These are phyloP conservation scores for Ustilago nuda DNA, from an alignment of 1,284 basidiomycete species.

Conservation along the genomic window DNA sequence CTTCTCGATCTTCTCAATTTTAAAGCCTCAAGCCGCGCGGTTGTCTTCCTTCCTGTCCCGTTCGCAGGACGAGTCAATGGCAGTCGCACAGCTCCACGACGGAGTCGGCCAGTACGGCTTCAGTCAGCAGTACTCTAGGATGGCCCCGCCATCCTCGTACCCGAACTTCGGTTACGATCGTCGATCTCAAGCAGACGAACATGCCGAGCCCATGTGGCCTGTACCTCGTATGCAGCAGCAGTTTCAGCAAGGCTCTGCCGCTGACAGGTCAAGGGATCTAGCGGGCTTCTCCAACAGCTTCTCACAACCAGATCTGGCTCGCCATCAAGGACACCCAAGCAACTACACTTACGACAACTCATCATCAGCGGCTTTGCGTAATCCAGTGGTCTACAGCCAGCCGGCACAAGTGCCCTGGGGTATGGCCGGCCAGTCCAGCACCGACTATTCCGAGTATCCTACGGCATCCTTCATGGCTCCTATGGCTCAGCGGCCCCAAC, in stretches of 20 bases:
- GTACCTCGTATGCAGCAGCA: slow-evolving; percentile 30
- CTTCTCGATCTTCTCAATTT: background rate
- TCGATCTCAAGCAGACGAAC: slow-evolving; percentile 18
- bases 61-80: slow-evolving; percentile 44
- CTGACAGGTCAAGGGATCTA: slow-evolving; percentile 26
- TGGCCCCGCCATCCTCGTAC: slow-evolving; percentile 32
- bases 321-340: slow-evolving; percentile 16
- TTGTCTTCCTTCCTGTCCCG: slow-evolving; percentile 14
- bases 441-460: slow-evolving; percentile 38
- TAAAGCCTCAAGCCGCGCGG: slow-evolving; percentile 5
- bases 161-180: slow-evolving; percentile 31
- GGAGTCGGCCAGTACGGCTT: slow-evolving; percentile 51
- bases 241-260: slow-evolving; percentile 15
- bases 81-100: slow-evolving; percentile 46
- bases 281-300: slow-evolving; percentile 19
- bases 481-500: slow-evolving; percentile 17
- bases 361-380: slow-evolving; percentile 29
- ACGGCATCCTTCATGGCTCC: slow-evolving; percentile 37
- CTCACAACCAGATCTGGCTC: slow-evolving; percentile 26
- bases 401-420: slow-evolving; percentile 30
- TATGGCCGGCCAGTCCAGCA: slow-evolving; percentile 13
- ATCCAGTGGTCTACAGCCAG: slow-evolving; percentile 49
- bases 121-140: slow-evolving; percentile 26
- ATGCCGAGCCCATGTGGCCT: slow-evolving; percentile 35
- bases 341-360: slow-evolving; percentile 44